A percentile compares a stretch with the other conserved stretches of the same genome.
Evolutionary conservation across 2,329 filamentous ascomycete genomes (phyloP).

Genomic region (Zymoseptoria tritici): DNA sequence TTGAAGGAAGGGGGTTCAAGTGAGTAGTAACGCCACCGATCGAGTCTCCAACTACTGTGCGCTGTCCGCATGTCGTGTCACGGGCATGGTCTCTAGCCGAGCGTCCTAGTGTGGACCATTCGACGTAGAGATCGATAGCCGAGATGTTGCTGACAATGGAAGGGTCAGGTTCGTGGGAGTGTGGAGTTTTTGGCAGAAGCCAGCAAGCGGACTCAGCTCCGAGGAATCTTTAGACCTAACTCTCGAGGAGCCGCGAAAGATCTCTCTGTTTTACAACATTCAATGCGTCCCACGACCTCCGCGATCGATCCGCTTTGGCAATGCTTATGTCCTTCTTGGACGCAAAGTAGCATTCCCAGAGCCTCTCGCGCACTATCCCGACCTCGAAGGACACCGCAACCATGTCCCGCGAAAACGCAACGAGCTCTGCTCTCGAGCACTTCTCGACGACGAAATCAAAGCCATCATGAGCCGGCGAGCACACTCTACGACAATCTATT

Average conservation of each 20-base stretch:
- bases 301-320: conserved; percentile 55
- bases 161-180: too few relatives aligned
- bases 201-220: not conserved
- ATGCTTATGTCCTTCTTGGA: conserved; percentile 51
- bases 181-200: too few relatives aligned
- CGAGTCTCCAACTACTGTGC: too few relatives aligned
- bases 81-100: too few relatives aligned
- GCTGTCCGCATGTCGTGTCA: too few relatives aligned
- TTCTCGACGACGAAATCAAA: not conserved
- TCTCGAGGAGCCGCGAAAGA: not conserved
- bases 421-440: conserved; percentile 3
- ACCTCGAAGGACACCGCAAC: conserved; percentile 1
- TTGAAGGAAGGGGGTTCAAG: too few relatives aligned
- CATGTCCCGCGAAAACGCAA: not conserved
- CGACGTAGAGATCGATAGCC: too few relatives aligned
- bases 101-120: too few relatives aligned
- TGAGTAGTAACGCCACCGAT: too few relatives aligned
- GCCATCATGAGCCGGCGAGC: conserved; percentile 1
- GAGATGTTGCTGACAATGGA: too few relatives aligned
- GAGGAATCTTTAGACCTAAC: too few relatives aligned
- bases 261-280: conserved; percentile 7
- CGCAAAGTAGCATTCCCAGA: not conserved
- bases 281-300: conserved; percentile 31
- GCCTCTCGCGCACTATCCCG: conserved; percentile 16
- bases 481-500: conserved; percentile 3